Evolutionary conservation across 1,284 basidiomycete species (phyloP), one percentile per base, ranked within the genome.

Genomic region (Apiotrichum montevideense): DNA sequence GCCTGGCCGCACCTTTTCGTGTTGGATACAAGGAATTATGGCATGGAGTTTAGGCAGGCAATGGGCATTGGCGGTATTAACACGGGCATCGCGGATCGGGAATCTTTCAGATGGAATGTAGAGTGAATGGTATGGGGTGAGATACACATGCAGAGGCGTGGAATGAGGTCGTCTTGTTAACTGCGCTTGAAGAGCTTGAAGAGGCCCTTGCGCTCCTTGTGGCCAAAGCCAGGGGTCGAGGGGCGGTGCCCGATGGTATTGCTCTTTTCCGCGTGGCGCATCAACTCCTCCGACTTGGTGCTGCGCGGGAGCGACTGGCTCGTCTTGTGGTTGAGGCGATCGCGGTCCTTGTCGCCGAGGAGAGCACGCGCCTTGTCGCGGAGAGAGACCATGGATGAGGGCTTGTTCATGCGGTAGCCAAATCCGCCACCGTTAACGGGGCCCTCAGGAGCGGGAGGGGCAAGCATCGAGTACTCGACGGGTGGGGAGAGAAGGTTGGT

Each of bases 291-390:
- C 14, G 33, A 43, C n/a, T 35, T 35, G n/a, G 50, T 34, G 33
- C n/a, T 10, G 41, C 39, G 39, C 5, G 50, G 50, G 33, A 51
- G 41, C 6, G 50, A 3, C 50, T 43, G 41, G 4, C 37, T 32
- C 1, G 32, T n/a, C n/a, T n/a, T 43, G 40, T 15, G 41, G 32
- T 9, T n/a, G 14, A 15, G 13, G 4, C 7, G 32, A 21, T 34
- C 41, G 4, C 14, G 10, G 13, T 35, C 50, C 32, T 42, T 14
- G 50, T 43, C 29, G 50, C 51, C 49, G 13, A 73, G 49, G 33
- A 71, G 55, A 1, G 65, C 60, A 43, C 66, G 51, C 0, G 72
- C 72, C 35, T 61, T 53, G 14, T 75, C 72, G 21, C 73, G 63
- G 6, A 75, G 62, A 6, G 61, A 64, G 3, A 66, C 65, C 63